Conservation (phyloP, 1,284 basidiomycete species). For the Athelia psychrophila region DNA sequence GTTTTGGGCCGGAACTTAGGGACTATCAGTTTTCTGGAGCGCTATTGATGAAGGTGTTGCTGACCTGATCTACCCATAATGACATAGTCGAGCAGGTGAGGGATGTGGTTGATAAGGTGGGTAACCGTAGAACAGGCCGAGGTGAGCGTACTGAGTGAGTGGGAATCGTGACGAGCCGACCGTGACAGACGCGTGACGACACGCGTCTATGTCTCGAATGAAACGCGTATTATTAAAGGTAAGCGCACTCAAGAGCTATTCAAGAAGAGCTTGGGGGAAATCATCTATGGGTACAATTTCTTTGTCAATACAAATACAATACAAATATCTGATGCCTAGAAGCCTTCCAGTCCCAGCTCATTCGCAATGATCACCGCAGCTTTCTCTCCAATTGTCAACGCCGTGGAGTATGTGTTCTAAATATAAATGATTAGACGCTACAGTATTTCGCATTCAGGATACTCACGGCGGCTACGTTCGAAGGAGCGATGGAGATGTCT, state of each 20-base stretch:
- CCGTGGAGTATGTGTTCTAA: conserved; percentile 17
- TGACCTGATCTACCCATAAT: conserved; percentile 86
- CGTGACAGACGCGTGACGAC: background rate
- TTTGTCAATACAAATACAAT: too few relatives aligned
- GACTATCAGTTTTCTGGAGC: conserved; percentile 8
- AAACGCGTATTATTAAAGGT: too few relatives aligned
- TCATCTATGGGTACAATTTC: too few relatives aligned
- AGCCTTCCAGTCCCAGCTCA: conserved; percentile 15
- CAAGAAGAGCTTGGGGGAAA: too few relatives aligned
- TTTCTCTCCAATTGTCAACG: conserved; percentile 20
- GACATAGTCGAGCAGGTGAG: conserved; percentile 56
- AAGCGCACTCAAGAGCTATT: too few relatives aligned
- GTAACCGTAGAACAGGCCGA: background rate
- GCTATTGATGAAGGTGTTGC: conserved; percentile 5
- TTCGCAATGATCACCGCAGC: conserved; percentile 23
- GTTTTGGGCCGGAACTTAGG: conserved; percentile 82
- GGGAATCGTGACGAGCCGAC: background rate
- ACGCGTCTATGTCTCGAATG: background rate
- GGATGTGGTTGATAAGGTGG: background rate
- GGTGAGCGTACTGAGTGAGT: background rate
- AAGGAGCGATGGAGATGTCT: conserved; percentile 35
- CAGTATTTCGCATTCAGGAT: background rate
- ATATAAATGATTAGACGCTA: too few relatives aligned
- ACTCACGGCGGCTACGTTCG: conserved; percentile 24
- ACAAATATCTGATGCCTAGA: too few relatives aligned